Conservation (phyloP, 768 basidiomycete species). For the Leccinum subgranulosum region DNA sequence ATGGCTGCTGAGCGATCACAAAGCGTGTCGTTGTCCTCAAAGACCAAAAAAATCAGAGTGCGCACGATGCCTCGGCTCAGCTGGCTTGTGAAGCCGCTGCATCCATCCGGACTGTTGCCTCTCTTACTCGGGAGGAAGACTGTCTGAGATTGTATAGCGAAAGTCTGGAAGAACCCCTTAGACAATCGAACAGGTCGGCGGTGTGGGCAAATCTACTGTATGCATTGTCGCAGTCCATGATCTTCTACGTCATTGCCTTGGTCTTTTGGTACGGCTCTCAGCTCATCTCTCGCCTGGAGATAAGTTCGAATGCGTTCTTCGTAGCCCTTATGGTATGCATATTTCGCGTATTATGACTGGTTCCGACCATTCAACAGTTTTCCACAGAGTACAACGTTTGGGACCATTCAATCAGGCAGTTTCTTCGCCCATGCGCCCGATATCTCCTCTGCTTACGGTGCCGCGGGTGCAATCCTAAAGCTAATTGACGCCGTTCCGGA, state of each 20-base stretch:
- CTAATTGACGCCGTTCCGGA: conserved; percentile 72
- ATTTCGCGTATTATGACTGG: not conserved
- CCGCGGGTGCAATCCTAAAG: conserved; percentile 71
- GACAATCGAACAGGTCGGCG: conserved; percentile 59
- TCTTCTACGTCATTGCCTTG: conserved; percentile 82
- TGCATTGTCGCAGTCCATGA: conserved; percentile 68
- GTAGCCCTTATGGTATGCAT: conserved; percentile 70
- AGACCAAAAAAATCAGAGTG: conserved; percentile 75
- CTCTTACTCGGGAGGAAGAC: conserved; percentile 82
- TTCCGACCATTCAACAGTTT: not conserved
- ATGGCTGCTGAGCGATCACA: conserved; percentile 3
- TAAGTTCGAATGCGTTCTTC: conserved; percentile 64
- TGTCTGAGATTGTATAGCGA: conserved; percentile 64
- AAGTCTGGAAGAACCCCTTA: conserved; percentile 70
- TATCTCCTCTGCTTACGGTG: conserved; percentile 77
- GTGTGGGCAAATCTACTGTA: conserved; percentile 65
- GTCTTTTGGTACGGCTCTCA: conserved; percentile 75
- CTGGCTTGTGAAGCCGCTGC: conserved; percentile 90
- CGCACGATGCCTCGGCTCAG: conserved; percentile 81
- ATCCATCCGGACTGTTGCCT: conserved; percentile 87
- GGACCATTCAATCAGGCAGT: conserved; percentile 85
- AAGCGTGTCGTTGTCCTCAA: conserved; percentile 85
- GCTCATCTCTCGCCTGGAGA: conserved; percentile 45
- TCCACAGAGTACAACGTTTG: conserved; percentile 64
- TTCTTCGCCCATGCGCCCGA: conserved; percentile 86